phyloP scores from a whole-genome alignment of 1,139 yeast species.

The Yamadazyma blattariae region DNA sequence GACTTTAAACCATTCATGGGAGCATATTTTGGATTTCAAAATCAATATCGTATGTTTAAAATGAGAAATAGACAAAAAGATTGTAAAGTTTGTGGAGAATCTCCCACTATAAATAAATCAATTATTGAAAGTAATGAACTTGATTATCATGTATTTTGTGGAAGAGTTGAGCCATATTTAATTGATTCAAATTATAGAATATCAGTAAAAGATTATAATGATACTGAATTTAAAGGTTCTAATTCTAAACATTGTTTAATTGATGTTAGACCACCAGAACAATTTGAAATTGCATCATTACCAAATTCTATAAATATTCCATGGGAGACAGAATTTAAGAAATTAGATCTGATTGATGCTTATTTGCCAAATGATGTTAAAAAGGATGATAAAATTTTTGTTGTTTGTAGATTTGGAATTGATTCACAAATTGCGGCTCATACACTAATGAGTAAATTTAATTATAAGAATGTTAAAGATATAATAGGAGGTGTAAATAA shows the following conservation, averaged over 20 bases:
- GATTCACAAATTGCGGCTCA: slow-evolving; percentile 82
- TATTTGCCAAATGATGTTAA: slow-evolving; percentile 19
- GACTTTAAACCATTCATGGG: slow-evolving; percentile 69
- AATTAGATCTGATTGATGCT: slow-evolving; percentile 24
- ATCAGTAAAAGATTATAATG: slow-evolving; percentile 40
- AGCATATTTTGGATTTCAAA: slow-evolving; percentile 75
- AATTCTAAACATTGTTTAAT: slow-evolving; percentile 31
- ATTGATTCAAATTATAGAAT: slow-evolving; percentile 44
- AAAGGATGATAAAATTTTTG: slow-evolving; percentile 29
- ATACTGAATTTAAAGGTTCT: slow-evolving; percentile 8
- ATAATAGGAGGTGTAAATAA: slow-evolving; percentile 72
- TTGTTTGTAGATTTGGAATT: slow-evolving; percentile 85
- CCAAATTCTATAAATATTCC: slow-evolving; percentile 65
- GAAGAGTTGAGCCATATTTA: slow-evolving; percentile 46
- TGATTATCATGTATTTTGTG: slow-evolving; percentile 76
- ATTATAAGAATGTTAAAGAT: slow-evolving; percentile 55
- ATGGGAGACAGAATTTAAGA: slow-evolving; percentile 45
- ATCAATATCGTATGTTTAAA: slow-evolving; percentile 66
- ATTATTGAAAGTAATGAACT: slow-evolving; percentile 45
- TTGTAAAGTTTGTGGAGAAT: slow-evolving; percentile 68
- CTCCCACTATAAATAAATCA: slow-evolving; percentile 43
- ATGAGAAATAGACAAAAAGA: slow-evolving; percentile 66
- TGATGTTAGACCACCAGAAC: slow-evolving; percentile 84
- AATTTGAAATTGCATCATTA: slow-evolving; percentile 64
- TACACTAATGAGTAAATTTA: slow-evolving; percentile 48